These are phyloP conservation scores for Mortierella antarctica DNA, from an alignment of 192 early-diverging fungal species.

Conservation along the genomic window DNA sequence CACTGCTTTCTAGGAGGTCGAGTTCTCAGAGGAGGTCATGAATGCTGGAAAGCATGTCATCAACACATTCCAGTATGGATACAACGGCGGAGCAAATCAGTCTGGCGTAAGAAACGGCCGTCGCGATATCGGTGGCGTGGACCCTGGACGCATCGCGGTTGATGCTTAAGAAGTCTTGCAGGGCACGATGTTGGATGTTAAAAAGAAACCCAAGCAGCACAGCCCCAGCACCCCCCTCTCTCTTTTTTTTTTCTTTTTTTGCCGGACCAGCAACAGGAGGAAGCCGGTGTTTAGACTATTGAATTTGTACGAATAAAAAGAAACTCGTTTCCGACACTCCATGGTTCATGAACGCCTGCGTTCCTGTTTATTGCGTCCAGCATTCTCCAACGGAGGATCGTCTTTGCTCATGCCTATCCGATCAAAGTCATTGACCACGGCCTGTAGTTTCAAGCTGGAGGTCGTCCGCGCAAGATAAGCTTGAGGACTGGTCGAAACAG, in stretches of 20 bases:
- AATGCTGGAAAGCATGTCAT: constrained; percentile 67
- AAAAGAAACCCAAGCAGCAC: too few relatives aligned
- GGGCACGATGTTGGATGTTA: too few relatives aligned
- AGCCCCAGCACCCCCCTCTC: neutral
- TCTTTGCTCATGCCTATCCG: constrained; percentile 9
- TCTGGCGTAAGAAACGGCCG: constrained; percentile 31
- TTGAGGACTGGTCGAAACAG: constrained; percentile 20
- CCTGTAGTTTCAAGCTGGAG: constrained; percentile 4
- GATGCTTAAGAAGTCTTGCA: constrained; percentile 17
- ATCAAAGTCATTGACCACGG: constrained; percentile 43
- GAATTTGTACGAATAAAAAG: too few relatives aligned
- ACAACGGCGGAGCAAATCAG: constrained; percentile 54
- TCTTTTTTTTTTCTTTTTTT: neutral
- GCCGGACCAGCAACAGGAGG: too few relatives aligned
- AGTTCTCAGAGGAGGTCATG: constrained; percentile 71
- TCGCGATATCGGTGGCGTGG: constrained; percentile 45
- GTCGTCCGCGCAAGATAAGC: constrained; percentile 6
- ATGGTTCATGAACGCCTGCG: neutral
- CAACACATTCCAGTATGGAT: constrained; percentile 63
- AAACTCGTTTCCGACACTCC: neutral
- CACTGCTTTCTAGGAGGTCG: constrained; percentile 48
- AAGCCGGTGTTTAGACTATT: too few relatives aligned
- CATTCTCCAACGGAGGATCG: neutral
- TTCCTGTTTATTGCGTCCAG: too few relatives aligned
- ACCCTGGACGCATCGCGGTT: constrained; percentile 35